Base-by-base conservation (phyloP, 441 rosid species). In the Erysimum cheiri region DNA sequence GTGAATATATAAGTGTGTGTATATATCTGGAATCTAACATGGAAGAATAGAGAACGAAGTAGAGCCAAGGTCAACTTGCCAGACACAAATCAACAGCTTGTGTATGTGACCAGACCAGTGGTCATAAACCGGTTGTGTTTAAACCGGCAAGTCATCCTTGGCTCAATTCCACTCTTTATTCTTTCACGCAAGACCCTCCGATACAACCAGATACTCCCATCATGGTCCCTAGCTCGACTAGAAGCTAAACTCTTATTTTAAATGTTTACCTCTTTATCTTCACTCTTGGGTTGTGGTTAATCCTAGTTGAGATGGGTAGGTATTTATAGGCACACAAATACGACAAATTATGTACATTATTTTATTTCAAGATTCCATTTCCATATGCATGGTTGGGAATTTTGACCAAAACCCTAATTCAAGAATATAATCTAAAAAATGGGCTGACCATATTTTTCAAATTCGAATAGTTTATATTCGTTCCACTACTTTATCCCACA, bases 131-230 rank as follows among this genome's bases (percentile, higher is more conserved):
- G 56, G 62, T 73, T 59, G 40, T 41, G 57, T 46, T 54, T 54
- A 37, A 61, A 69, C 74, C 74, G 74, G 78, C 78, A 75, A 75
- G 70, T 75, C 78, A 75, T 75, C 74, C 63, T 75, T 75, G 74
- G 78, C 71, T 75, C 74, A 70, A 12, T 3, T 26, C 56, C 74
- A 63, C 13, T 62, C 74, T 62, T 19, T 39, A 69, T 31, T 62
- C 48, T 24, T 69, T 39, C 70, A 69, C 24, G 78, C 66, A 56
- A 75, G 74, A 69, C 74, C 54, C 49, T 61, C 44, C 63, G 37
- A 75, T 63, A 75, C 49, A 39, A 9, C n/a, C 11, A 28, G 58
- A 68, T 46, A 68, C 64, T 43, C 56, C 28, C 43, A 17, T 22
- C 2, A 22, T 22, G 24, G 24, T 22, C 24, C 24, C 24, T 19